Evolutionary conservation across 129 eudicot genomes (phyloP), one percentile per base, ranked within the genome.

Genomic region (Ambrosia trifida): DNA sequence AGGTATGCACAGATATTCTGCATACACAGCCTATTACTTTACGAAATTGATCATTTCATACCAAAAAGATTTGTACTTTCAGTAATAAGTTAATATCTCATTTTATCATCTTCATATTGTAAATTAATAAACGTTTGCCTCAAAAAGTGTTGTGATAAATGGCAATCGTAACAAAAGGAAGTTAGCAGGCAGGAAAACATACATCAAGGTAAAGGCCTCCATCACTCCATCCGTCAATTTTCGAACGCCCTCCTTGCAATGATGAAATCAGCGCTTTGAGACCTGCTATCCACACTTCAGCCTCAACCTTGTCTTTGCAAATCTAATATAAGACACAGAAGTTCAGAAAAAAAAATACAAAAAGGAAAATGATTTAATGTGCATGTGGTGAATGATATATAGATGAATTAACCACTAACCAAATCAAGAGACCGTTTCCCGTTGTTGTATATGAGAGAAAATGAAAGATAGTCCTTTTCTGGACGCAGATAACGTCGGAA

Each of bases 231-330:
- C 96, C 98, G 59, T 92, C 98, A 75, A 92, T 87, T 80, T 92
- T 92, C 11, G 91, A 89, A 74, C 96, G 95, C 4, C 95, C 98
- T 77, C 85, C 93, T 84, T 87, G 89, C 49, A 86, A 88, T 14
- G 83, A 66, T 28, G 99, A 75, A 82, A 87, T 79, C 70, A 94
- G 76, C 46, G 91, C 83, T 85, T 76, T 87, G 16, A 94, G 91
- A 47, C 99, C 97, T 14, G 87, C 89, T 69, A 90, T 94, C 99
- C 99, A 94, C 56, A 80, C 89, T 85, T 94, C 99, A 36, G 96
- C 91, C 84, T 94, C 99, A 64, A 84, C 94, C 82, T 87, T 94
- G 70, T 94, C 97, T 83, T 94, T 94, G 73, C 99, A 94, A 63
- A 92, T 92, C 98, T 89, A 62, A 64, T 33, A 51, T 17, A 36